Base-by-base conservation (phyloP, 371 early-diverging fungal species). In the Mortierella sp. region DNA sequence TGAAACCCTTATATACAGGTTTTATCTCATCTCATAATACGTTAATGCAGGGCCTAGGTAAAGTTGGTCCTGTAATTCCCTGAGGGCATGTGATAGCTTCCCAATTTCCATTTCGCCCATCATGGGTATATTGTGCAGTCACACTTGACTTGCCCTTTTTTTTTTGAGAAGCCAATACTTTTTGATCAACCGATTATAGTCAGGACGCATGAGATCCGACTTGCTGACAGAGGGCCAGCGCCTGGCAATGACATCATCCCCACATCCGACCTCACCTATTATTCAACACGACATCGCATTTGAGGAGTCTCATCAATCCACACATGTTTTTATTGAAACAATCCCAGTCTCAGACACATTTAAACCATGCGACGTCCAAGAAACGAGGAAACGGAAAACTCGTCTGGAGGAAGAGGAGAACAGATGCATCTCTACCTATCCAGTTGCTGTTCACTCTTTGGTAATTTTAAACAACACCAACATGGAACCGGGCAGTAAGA, bases 301-400 rank as follows among this genome's bases (percentile, higher is more conserved):
- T 16, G 33, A 22, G 16, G 28, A 28, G 7, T 22, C 8, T 28
- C 4, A 57, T 28, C 32, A 28, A 7, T 57, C 32, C 11, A 16
- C 24, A 11, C 57, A 0, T 1, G 8, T 32, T 28, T 13, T 33
- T 16, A 57, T 5, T 28, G 24, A 2, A 28, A 57, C 57, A 57
- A 28, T 48, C 7, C n/a, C 10, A 48, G 1, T 7, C 7, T n/a
- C 48, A 48, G 4, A n/a, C 48, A 19, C 48, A n/a, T n/a, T n/a
- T 6, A 7, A 15, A 1, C 48, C 16, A 48, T n/a, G n/a, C 48
- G 4, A 48, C n/a, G n/a, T 19, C n/a, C 16, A 48, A 4, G n/a
- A 48, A n/a, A 48, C 48, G 4, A 48, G 16, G 57, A 57, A 57
- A 28, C 57, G 57, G 57, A 57, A 57, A 57, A 57, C 22, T 13